Evolutionary conservation across 148 eudicot genomes (phyloP), one percentile per base, ranked within the genome.

Genomic region (Spergularia bocconei): DNA sequence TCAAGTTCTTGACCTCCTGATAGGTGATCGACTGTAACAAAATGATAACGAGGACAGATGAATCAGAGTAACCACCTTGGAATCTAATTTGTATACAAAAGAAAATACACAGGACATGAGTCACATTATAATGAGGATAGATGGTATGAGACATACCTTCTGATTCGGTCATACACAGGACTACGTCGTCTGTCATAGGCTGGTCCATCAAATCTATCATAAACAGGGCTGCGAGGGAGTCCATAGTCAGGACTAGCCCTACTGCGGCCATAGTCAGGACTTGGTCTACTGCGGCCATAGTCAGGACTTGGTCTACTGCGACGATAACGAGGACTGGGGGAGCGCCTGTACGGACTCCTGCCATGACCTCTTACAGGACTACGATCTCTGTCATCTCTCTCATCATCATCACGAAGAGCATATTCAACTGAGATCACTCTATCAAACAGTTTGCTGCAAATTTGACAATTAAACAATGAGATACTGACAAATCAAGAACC

Each of bases 371-470:
- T 83, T 81, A 82, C 83, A 23, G 96, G 90, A 77, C 93, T 88
- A 67, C 84, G 82, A 29, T 57, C 58, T 72, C 87, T 82, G 68
- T 75, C 86, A 51, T 86, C 90, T 67, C 86, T 85, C 80, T 95
- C 98, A 74, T 83, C 90, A 61, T 95, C 97, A 82, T 92, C 97
- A 82, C 91, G 92, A 25, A 91, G 80, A 59, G 98, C 96, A 82
- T 95, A 95, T 79, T 92, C 97, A 70, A 95, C 98, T 16, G 97
- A 89, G 50, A 95, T 90, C 68, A 92, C 97, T 77, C 97, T 88
- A 78, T 95, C 98, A 68, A 86, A 66, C 55, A 95, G 79, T 86
- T 90, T 90, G 82, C 97, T 95, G 97, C 84, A 79, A 69, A 41
- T 13, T 80, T 57, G 29, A 63, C 47, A 59, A 55, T 33, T 10